Evolutionary conservation across 2,329 filamentous ascomycete species (phyloP).

Genomic region (Raffaelea ambrosiae): DNA sequence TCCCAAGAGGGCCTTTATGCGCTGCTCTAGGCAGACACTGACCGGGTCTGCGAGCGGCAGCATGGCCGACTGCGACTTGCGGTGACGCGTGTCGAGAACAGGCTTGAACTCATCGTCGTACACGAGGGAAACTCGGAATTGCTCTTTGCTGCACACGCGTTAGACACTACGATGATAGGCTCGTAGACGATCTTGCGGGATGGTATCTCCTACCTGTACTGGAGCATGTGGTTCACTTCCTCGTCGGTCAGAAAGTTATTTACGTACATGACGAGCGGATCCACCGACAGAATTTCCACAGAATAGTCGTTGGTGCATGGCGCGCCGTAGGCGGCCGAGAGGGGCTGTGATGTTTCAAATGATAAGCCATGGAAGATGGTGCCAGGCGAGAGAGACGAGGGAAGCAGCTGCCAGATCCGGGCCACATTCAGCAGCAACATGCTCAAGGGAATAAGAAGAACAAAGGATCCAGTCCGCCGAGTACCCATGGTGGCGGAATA

Average conservation of each 20-base stretch:
- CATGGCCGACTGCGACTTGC: background rate
- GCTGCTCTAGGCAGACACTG: background rate
- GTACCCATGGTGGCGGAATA: too few relatives aligned
- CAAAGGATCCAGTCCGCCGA: too few relatives aligned
- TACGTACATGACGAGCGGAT: background rate
- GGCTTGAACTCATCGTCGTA: background rate
- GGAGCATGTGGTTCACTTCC: background rate
- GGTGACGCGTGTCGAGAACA: background rate
- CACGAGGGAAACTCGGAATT: background rate
- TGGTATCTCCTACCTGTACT: background rate
- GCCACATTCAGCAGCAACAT: background rate
- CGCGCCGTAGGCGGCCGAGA: background rate
- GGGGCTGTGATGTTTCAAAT: background rate
- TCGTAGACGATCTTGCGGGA: too few relatives aligned
- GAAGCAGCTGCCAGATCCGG: background rate
- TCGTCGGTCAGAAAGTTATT: background rate
- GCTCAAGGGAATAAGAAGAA: background rate
- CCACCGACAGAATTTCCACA: background rate
- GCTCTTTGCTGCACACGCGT: background rate
- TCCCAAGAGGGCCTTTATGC: background rate
- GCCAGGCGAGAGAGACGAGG: background rate
- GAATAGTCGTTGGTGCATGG: background rate
- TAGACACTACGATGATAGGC: too few relatives aligned
- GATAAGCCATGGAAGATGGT: background rate
- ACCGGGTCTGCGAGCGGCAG: background rate